Evolutionary conservation across 106 monocot species (phyloP), one percentile per base, ranked within the genome.

Genomic region (Platanthera guangdongensis): DNA sequence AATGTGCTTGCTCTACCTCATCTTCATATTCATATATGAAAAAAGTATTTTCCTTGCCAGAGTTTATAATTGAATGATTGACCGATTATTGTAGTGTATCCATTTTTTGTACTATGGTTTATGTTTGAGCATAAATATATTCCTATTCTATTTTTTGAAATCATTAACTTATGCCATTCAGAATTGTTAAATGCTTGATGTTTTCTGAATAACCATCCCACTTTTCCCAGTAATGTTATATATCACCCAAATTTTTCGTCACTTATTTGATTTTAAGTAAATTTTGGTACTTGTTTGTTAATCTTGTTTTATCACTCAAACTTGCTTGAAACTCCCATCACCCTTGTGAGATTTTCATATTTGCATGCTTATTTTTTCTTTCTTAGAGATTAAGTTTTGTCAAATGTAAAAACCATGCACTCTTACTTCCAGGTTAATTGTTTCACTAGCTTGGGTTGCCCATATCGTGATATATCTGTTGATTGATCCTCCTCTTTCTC

Each of bases 391-490:
- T 64, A 6, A 28, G 14, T 48, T 47, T 4, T 70, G 47, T 48
- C 47, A 12, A 70, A 70, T 70, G 45, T 70, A 32, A 74, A 65
- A 39, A 52, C 46, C 65, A 54, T 47, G 18, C 59, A 39, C 25
- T 21, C 50, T 59, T 74, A 46, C 50, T 78, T 87, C 68, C 92
- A 99, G 99, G 85, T 88, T 94, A 73, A 88, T 99, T 74, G 77
- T 99, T 62, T 99, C 94, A 21, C 83, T 99, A 75, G 99, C 94
- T 78, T 99, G 99, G 99, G 84, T 99, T 88, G 86, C 73, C 8
- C 99, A 99, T 80, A 99, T 99, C 54, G 68, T 99, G 51, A 92
- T 99, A 87, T 99, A 99, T 83, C 77, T 90, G 68, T 84, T 99
- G 88, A 87, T 94, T 11, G 82, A 85, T 74, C 99, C 99, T 81